Evolutionary conservation across 768 basidiomycete species (phyloP), one percentile per base, ranked within the genome.

Genomic region (Amanita jacksonii): DNA sequence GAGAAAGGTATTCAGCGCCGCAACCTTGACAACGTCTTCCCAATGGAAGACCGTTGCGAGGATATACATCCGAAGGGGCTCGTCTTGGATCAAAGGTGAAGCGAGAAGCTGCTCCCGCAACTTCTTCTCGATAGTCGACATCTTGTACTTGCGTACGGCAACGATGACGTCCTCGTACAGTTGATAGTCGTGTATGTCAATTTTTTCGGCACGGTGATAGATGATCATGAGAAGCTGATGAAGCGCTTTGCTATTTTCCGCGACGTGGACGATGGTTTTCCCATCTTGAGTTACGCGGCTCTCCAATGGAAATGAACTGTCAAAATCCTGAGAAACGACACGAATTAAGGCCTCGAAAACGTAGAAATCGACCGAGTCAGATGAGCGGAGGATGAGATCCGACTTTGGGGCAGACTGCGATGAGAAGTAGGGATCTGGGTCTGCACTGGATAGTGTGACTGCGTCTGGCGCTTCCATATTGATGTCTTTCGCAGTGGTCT

Each of bases 321-420:
- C 35, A 15, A 45, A 37, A 18, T 37, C n/a, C 25, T 34, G 16
- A 6, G 43, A 45, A 10, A 45, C 24, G n/a, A 28, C 8, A 10
- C 43, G 35, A 5, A 45, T 20, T 16, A 45, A 18, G 23, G 23
- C 12, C 8, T 16, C 36, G 28, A 20, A 8, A 25, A 45, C 35
- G 18, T 37, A 45, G 48, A 65, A 64, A 41, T 67, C 54, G 31
- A 62, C 39, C 5, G 52, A 51, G 49, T 67, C 63, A 10, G 51
- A 54, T 8, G 57, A 51, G 12, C 48, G 54, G 13, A 62, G 46
- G 37, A 62, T 53, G 22, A 59, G 27, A 12, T 28, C 27, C 12
- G 27, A 6, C 12, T 6, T 6, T 28, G 27, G 7, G 27, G 12
- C 6, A 12, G 27, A 28, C 6, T 28, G 27, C 7, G 27, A 6